phyloP scores from a whole-genome alignment of 2,329 filamentous ascomycete genomes.

The Colletotrichum melonis region DNA sequence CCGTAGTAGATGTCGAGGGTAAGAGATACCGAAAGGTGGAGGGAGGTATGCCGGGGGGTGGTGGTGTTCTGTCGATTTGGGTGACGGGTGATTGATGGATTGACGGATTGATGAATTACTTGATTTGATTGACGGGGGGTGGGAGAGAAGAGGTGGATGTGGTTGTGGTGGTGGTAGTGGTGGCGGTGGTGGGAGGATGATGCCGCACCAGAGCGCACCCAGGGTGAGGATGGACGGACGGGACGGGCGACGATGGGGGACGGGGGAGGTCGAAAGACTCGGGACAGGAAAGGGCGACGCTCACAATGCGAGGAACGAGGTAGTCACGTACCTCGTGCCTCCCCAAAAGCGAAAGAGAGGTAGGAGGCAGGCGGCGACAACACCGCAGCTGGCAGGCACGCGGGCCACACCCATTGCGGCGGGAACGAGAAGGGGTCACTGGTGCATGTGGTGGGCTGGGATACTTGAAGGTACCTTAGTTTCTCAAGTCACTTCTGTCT shows the following conservation, averaged over 20 bases:
- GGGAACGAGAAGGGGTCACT: not conserved
- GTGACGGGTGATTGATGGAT: not conserved
- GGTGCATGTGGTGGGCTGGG: slow-evolving; percentile 7
- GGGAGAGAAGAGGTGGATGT: not conserved
- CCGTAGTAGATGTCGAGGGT: not conserved
- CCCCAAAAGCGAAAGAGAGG: not conserved
- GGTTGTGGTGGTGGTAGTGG: not conserved
- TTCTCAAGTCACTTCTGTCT: not conserved
- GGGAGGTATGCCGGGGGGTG: not conserved
- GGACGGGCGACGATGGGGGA: not conserved
- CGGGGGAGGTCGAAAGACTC: not conserved
- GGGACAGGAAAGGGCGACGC: not conserved
- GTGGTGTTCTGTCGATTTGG: not conserved
- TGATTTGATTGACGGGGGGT: not conserved
- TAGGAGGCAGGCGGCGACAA: not conserved
- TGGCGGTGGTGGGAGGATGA: not conserved
- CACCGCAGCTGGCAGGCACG: not conserved
- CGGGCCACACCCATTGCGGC: not conserved
- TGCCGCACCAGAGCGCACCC: not conserved
- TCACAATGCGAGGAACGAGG: not conserved
- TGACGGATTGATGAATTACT: not conserved
- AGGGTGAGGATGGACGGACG: not conserved
- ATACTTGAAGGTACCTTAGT: not conserved
- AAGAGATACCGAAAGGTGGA: not conserved
- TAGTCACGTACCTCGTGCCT: not conserved